Evolutionary conservation across 2,329 filamentous ascomycete species (phyloP).

Genomic region (Cadophora sp.): DNA sequence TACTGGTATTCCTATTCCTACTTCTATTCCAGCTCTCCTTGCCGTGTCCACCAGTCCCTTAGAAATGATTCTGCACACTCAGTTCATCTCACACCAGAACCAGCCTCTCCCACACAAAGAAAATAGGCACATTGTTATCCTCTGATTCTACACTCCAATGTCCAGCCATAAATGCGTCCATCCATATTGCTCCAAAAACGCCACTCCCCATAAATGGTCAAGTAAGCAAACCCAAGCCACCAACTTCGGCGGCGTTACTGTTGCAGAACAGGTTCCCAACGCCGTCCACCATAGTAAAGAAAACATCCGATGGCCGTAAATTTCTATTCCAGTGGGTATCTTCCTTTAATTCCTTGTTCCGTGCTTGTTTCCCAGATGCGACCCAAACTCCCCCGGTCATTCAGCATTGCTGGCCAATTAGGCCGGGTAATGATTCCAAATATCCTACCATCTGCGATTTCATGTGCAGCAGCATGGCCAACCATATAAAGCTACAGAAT

Average conservation of each 20-base stretch:
- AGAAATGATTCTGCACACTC: no score
- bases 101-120: background rate
- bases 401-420: background rate
- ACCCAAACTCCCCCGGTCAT: background rate
- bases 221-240: background rate
- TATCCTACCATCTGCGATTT: background rate
- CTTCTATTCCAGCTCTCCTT: no score
- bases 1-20: no score
- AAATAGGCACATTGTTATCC: no score
- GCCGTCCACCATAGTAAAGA: background rate
- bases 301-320: constrained; percentile 2
- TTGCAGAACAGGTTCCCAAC: constrained; percentile 3
- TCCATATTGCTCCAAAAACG: background rate
- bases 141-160: background rate
- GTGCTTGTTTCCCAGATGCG: background rate
- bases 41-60: no score
- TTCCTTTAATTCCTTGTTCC: constrained; percentile 1
- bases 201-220: background rate
- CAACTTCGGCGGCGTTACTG: background rate
- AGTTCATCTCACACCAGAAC: no score
- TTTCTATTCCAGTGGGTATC: background rate
- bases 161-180: background rate
- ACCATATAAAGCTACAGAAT: background rate
- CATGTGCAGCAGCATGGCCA: background rate
- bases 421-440: background rate